Percentiles rank a stretch among this genome's conserved stretches.
These are phyloP conservation scores for Pistacia atlantica DNA, from an alignment of 345 rosid species.

Conservation along the genomic window DNA sequence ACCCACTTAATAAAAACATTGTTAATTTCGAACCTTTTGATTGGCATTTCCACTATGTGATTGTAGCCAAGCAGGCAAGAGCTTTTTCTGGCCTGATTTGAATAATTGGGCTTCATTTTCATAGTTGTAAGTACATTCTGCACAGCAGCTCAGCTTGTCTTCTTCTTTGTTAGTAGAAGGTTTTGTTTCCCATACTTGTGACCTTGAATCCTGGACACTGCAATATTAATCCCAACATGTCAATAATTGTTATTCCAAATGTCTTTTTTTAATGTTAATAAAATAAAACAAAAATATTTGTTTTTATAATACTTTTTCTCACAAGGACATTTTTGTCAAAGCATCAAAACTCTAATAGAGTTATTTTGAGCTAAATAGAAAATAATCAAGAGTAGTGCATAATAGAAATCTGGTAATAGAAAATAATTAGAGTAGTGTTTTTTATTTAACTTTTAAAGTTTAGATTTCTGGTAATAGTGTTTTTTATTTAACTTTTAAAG, in stretches of 20 bases:
- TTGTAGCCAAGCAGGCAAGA: constrained; percentile 74
- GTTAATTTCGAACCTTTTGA: constrained; percentile 49
- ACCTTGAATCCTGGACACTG: constrained; percentile 59
- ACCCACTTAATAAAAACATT: too few species aligned
- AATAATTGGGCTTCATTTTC: constrained; percentile 70
- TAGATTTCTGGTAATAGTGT: constrained; percentile 14
- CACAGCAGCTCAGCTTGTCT: constrained; percentile 58
- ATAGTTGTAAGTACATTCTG: constrained; percentile 70
- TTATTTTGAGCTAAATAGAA: background rate
- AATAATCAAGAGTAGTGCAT: background rate
- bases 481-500: background rate
- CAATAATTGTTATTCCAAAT: too few species aligned
- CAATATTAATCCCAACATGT: background rate
- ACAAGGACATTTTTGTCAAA: constrained; percentile 15
- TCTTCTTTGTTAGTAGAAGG: constrained; percentile 48
- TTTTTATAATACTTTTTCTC: background rate
- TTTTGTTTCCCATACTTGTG: constrained; percentile 54
- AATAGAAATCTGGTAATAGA: constrained; percentile 9
- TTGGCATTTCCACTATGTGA: constrained; percentile 38
- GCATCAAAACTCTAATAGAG: background rate
- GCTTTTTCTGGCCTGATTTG: constrained; percentile 52
- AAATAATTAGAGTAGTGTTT: background rate
- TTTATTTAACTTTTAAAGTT: background rate
- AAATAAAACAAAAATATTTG: too few species aligned
- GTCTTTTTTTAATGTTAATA: too few species aligned